Percentiles rank a stretch among this genome's conserved stretches.
Conservation (phyloP, 2,329 filamentous ascomycete genomes). For the Cadophora sp. region DNA sequence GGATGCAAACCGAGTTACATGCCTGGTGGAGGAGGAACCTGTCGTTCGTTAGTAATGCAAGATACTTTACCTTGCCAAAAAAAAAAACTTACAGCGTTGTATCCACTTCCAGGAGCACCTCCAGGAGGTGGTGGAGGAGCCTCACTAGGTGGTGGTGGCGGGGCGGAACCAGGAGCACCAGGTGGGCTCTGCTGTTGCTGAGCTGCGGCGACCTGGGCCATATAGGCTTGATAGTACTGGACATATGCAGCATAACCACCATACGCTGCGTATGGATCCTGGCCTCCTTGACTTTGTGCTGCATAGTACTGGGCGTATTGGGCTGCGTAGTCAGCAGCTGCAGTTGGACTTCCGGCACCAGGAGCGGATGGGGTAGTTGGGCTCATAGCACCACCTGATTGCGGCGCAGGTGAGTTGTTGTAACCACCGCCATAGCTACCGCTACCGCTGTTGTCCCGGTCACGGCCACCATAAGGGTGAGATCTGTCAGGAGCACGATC, state of each 20-base stretch:
- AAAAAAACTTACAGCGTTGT: conserved; percentile 58
- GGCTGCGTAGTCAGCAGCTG: conserved; percentile 70
- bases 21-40: conserved; percentile 60
- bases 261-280: conserved; percentile 88
- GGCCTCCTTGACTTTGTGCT: conserved; percentile 48
- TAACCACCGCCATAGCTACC: conserved; percentile 50
- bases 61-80: neutral
- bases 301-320: conserved; percentile 87
- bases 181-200: conserved; percentile 49
- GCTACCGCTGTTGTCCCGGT: conserved; percentile 45
- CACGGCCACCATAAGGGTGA: conserved; percentile 49
- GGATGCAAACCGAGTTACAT: conserved; percentile 45
- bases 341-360: conserved; percentile 53
- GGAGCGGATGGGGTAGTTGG: conserved; percentile 51
- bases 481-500: conserved; percentile 57
- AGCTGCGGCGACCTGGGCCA: conserved; percentile 59
- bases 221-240: conserved; percentile 78
- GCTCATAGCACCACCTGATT: conserved; percentile 46
- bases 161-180: conserved; percentile 52
- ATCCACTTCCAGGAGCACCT: conserved; percentile 61
- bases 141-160: conserved; percentile 59
- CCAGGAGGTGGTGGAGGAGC: conserved; percentile 68
- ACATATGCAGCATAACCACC: conserved; percentile 83
- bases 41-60: conserved; percentile 24
- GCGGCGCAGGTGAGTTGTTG: conserved; percentile 43